Base-by-base conservation (phyloP, 768 basidiomycete species). In the Tylopilus intermedius region DNA sequence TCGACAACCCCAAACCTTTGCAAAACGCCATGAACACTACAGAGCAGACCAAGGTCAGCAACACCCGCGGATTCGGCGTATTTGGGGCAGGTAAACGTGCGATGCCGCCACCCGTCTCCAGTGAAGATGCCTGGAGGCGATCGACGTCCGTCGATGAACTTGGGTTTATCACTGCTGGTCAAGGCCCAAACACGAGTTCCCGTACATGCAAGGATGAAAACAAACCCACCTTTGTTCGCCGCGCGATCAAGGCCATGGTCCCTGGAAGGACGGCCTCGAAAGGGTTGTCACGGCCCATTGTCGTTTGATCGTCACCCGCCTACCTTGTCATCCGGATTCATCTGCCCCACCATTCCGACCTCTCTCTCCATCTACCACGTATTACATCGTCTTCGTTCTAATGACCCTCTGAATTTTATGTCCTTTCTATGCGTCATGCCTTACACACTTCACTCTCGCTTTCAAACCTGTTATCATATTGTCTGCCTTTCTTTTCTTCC, bases 201-300 rank as follows among this genome's bases (percentile, higher is more conserved):
- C 64, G 62, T 14, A 58, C 62, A 21, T 68, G 62, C 41, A 78
- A 73, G 61, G 79, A 82, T 47, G 79, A 79, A 32, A 72, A 68
- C 52, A 69, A 54, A 26, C 73, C 78, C 46, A 75, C 80, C 5
- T 73, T 82, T 51, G 79, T 90, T 51, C 79, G 81, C 37, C 83
- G 83, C 44, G 88, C 88, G 11, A 76, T 90, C 67, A 88, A 84
- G 68, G 83, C 87, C 4, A 83, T 90, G 66, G 85, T 84, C 53
- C 82, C 86, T 43, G 79, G 78, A 35, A 87, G 80, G 71, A 74
- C 78, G 9, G 68, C 66, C 53, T 79, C 79, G 3, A 77, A 75
- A 58, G 75, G 79, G 55, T 45, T 77, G 60, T 80, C 82, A 10
- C 75, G 77, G 55, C 59, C 67, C 41, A 58, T 69, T 7, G 42